Base-by-base conservation (phyloP, 257 asterid species). In the Forsythia viridissima region DNA sequence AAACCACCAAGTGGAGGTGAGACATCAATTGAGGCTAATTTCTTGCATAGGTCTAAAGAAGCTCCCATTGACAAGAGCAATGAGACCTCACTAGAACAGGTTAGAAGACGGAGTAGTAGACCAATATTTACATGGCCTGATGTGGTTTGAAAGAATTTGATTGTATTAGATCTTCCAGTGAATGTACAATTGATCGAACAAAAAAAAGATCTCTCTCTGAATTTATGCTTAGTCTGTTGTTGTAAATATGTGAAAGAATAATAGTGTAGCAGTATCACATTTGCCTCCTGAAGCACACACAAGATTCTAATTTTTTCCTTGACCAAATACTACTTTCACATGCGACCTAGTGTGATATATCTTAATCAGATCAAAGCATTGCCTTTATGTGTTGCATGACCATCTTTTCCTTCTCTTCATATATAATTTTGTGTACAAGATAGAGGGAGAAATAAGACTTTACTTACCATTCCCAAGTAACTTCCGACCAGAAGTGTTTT, bases 391-490 rank as follows among this genome's bases (percentile, higher is more conserved):
- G 70, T 41, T 39, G 74, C 75, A 75, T 8, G 38, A 51, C 42
- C 39, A 76, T 42, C 43, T 51, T 48, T 71, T 38, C 75, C 61
- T 65, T 51, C 63, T 68, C 42, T 71, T 80, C 70, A 41, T 13
- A 61, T 68, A 24, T 24, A 63, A 8, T 55, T 52, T 39, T 38
- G 16, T 9, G 57, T 41, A 21, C 65, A 55, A 55, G 73, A 59
- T 37, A 2, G 42, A 13, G 6, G 57, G 42, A 76, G 20, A 72
- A 51, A 75, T n/a, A 11, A 73, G n/a, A 21, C 24, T 87, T 82
- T 52, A 92, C 98, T 82, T 52, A 92, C 98, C 98, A 93, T 93
- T 86, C 98, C 98, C 74, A 88, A 63, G 80, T 93, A 93, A 85
- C 98, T 93, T 85, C 91, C 92, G 77, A 90, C 79, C 10, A 93